These are phyloP conservation scores for Dioscorea alata DNA, from an alignment of 106 monocot species.

Conservation along the genomic window DNA sequence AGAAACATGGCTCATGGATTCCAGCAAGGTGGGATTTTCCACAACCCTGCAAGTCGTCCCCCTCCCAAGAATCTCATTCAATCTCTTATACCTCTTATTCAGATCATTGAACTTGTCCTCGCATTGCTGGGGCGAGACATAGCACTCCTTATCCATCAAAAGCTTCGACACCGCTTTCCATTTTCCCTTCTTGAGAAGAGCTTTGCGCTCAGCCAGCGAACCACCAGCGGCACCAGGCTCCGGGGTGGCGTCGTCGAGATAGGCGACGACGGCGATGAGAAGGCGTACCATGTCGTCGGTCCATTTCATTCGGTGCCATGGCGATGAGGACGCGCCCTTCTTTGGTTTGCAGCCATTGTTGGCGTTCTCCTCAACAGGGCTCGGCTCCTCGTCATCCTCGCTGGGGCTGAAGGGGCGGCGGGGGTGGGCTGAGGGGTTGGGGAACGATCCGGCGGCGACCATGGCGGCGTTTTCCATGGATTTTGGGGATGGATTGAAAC, in stretches of 20 bases:
- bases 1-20: conserved; percentile 44
- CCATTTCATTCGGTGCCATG: conserved; percentile 80
- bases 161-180: conserved; percentile 56
- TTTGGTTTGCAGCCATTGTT: conserved; percentile 3
- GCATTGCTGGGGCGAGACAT: conserved; percentile 68
- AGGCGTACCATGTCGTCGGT: conserved; percentile 49
- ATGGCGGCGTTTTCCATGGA: too few species aligned
- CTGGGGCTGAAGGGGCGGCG: neutral
- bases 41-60: conserved; percentile 57
- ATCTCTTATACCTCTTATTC: conserved; percentile 77
- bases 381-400: too few species aligned
- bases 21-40: conserved; percentile 53
- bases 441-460: too few species aligned
- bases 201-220: conserved; percentile 1
- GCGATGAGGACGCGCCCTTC: conserved; percentile 3
- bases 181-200: conserved; percentile 68
- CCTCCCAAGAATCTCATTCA: conserved; percentile 72
- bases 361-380: too few species aligned
- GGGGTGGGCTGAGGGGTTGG: neutral
- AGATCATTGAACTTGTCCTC: conserved; percentile 85
- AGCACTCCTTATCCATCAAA: conserved; percentile 42
- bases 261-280: conserved; percentile 42
- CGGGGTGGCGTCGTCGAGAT: conserved; percentile 37
- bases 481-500: too few species aligned
- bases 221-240: conserved; percentile 6